phyloP scores from a whole-genome alignment of 495 filamentous ascomycete species.

The Cercophora samala region DNA sequence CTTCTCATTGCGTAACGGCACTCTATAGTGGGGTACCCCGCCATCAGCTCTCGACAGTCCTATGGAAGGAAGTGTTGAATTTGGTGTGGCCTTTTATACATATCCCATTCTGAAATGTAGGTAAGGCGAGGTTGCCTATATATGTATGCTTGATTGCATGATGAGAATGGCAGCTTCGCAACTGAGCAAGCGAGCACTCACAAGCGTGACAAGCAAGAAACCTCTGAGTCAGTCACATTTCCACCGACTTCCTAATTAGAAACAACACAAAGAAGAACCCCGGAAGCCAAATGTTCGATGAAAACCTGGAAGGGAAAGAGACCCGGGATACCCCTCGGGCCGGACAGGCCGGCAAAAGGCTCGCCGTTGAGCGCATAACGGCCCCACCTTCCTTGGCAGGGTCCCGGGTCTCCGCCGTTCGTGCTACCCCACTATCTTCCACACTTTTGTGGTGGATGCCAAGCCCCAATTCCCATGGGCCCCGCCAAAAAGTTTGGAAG shows the following conservation, averaged over 20 bases:
- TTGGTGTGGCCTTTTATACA: not conserved
- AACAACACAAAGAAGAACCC: not conserved
- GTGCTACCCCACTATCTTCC: not conserved
- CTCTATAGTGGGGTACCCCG: not conserved
- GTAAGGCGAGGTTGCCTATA: too few species aligned
- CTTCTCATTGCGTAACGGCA: not conserved
- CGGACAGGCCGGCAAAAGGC: not conserved
- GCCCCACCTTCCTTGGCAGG: conserved; percentile 11
- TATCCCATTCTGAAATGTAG: too few species aligned
- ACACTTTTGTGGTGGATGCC: conserved; percentile 4
- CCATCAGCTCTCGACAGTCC: not conserved
- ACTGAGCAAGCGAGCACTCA: too few species aligned
- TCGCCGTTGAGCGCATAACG: conserved; percentile 2
- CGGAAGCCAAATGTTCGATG: not conserved
- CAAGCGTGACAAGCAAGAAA: too few species aligned
- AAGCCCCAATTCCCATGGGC: conserved; percentile 1
- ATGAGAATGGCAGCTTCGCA: too few species aligned
- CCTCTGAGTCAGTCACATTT: too few species aligned
- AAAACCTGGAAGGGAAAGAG: not conserved
- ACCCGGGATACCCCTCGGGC: not conserved
- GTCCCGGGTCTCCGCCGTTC: conserved; percentile 8
- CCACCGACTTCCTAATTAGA: not conserved
- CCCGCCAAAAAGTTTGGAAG: conserved; percentile 4
- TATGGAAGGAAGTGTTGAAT: too few species aligned
- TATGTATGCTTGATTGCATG: not conserved